Percentiles rank a stretch among this genome's conserved stretches.
Conservation (phyloP, 2,329 filamentous ascomycete species). For the Ascochyta clinopodiicola region DNA sequence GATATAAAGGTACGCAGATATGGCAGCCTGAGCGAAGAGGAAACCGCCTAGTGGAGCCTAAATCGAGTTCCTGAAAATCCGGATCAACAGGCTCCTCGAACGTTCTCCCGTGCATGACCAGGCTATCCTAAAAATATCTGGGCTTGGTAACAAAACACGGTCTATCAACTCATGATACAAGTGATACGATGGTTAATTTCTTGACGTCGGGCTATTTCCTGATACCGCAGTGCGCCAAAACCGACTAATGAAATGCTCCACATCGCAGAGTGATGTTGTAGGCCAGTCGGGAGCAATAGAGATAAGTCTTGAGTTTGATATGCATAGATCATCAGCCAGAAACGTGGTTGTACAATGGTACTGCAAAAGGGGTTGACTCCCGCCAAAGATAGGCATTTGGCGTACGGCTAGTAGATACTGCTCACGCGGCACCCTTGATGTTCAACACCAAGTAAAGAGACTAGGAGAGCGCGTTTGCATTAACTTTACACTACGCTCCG, state of each 20-base stretch:
- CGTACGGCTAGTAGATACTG: no score
- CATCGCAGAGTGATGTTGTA: no score
- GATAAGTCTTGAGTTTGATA: no score
- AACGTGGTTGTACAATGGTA: no score
- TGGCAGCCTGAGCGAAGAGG: background rate
- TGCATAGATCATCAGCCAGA: no score
- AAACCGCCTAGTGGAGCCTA: background rate
- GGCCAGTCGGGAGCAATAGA: no score
- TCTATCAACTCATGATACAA: background rate
- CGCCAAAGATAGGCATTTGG: no score
- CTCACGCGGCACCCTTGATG: background rate
- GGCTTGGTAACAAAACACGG: no score
- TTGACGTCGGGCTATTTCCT: background rate
- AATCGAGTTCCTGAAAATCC: background rate
- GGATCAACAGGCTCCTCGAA: background rate
- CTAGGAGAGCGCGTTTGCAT: constrained; percentile 3
- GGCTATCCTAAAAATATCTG: no score
- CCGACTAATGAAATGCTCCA: background rate
- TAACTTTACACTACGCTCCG: background rate
- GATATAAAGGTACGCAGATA: background rate
- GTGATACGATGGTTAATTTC: background rate
- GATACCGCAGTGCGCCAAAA: background rate
- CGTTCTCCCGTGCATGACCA: background rate
- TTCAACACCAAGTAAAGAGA: background rate
- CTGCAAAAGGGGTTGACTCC: no score